Evolutionary conservation across 129 eudicot genomes (phyloP).

Genomic region (Heracleum sosnowskyi): DNA sequence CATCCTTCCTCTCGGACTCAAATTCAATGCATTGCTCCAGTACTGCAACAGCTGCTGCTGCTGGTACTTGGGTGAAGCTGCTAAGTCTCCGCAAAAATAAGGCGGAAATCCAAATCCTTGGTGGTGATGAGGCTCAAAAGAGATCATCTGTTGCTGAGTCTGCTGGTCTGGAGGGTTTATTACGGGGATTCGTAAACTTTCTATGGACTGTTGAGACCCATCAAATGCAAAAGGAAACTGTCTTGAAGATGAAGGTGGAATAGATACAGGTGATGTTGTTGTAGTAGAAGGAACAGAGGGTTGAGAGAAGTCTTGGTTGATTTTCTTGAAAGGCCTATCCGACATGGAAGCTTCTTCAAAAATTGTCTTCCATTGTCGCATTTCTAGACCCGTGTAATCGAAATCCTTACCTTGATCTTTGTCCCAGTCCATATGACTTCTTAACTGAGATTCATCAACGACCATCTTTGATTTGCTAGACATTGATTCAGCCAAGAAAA

Average conservation of each 20-base stretch:
- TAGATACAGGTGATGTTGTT: constrained; percentile 3
- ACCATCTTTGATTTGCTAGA: constrained; percentile 46
- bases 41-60: constrained; percentile 57
- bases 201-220: background rate
- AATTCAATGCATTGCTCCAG: constrained; percentile 67
- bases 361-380: constrained; percentile 67
- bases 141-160: background rate
- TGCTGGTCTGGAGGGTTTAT: background rate
- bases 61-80: constrained; percentile 18
- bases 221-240: constrained; percentile 3
- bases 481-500: constrained; percentile 28
- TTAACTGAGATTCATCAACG: constrained; percentile 19
- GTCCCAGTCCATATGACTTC: constrained; percentile 32
- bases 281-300: background rate
- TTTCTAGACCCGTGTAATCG: constrained; percentile 22
- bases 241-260: constrained; percentile 39
- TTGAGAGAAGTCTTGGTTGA: constrained; percentile 45
- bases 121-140: constrained; percentile 12
- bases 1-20: constrained; percentile 75
- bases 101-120: constrained; percentile 47
- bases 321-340: constrained; percentile 51
- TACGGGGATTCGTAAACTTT: background rate
- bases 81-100: constrained; percentile 48
- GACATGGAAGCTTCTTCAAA: constrained; percentile 68
- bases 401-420: constrained; percentile 22